Conservation (phyloP, 2,329 filamentous ascomycete species). For the Aciculosporium take region DNA sequence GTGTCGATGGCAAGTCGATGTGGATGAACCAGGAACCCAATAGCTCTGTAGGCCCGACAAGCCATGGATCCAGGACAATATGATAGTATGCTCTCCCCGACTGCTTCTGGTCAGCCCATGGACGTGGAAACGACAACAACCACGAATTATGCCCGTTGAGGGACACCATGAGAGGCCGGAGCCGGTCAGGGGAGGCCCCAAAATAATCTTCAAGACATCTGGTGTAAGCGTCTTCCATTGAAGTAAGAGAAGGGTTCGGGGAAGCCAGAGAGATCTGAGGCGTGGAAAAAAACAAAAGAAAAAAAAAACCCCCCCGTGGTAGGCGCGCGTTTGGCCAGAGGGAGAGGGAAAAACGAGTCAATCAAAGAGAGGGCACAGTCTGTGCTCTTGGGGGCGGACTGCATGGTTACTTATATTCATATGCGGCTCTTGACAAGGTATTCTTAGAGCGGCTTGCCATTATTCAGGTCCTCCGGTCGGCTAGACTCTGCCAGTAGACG, state of each 20-base stretch:
- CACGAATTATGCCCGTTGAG: slow-evolving; percentile 22
- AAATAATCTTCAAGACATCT: slow-evolving; percentile 9
- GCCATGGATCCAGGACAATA: slow-evolving; percentile 20
- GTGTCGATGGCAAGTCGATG: slow-evolving; percentile 8
- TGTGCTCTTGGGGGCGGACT: background rate
- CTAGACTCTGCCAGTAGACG: too few relatives aligned
- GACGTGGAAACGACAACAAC: slow-evolving; percentile 20
- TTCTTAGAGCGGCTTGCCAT: too few relatives aligned
- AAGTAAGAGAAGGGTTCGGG: background rate
- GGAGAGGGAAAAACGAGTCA: background rate
- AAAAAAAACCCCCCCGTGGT: too few relatives aligned
- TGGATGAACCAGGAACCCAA: slow-evolving; percentile 12
- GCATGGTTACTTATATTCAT: background rate
- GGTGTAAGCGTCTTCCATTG: slow-evolving; percentile 7
- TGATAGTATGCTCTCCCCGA: slow-evolving; percentile 16
- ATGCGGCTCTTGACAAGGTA: too few relatives aligned
- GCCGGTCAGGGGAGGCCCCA: slow-evolving; percentile 5
- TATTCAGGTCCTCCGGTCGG: too few relatives aligned
- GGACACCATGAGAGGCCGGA: slow-evolving; percentile 16
- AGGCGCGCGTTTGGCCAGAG: background rate
- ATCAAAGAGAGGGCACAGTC: background rate
- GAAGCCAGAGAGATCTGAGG: background rate
- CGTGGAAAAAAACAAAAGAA: background rate
- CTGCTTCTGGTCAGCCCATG: slow-evolving; percentile 9
- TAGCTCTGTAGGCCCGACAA: slow-evolving; percentile 13